Percentiles rank a stretch among this genome's conserved stretches.
phyloP scores from a whole-genome alignment of 805 yeast genomes.

The Grigorovia jiainica region DNA sequence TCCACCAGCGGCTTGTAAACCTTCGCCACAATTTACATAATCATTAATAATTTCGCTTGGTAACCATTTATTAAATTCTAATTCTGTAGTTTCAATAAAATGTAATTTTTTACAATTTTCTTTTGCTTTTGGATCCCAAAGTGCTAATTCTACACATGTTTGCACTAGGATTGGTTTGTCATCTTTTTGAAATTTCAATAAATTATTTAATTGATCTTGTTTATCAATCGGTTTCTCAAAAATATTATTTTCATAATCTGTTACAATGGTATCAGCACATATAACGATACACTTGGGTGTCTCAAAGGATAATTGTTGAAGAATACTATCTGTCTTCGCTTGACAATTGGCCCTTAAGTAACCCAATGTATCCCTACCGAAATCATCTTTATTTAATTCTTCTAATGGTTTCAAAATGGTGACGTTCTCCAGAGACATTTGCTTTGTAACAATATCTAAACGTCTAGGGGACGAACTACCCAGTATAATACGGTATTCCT shows the following conservation, averaged over 20 bases:
- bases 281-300: constrained; percentile 26
- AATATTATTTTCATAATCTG: constrained; percentile 45
- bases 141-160: constrained; percentile 45
- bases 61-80: constrained; percentile 35
- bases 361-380: constrained; percentile 14
- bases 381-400: constrained; percentile 46
- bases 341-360: constrained; percentile 67
- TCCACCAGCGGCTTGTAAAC: constrained; percentile 83
- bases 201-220: constrained; percentile 40
- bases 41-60: constrained; percentile 46
- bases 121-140: constrained; percentile 8
- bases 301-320: constrained; percentile 29
- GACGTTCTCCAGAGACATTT: constrained; percentile 39
- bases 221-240: constrained; percentile 72
- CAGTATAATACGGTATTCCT: constrained; percentile 38
- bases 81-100: constrained; percentile 34
- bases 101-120: constrained; percentile 5
- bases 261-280: constrained; percentile 77
- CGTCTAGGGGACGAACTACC: constrained; percentile 86
- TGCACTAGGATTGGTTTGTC: constrained; percentile 39
- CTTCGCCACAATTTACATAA: constrained; percentile 68
- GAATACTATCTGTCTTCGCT: constrained; percentile 58
- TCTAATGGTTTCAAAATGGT: constrained; percentile 58
- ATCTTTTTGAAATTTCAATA: constrained; percentile 28
- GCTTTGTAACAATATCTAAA: constrained; percentile 52